Evolutionary conservation across 2,329 filamentous ascomycete species (phyloP), one percentile per base, ranked within the genome.

Genomic region (Apiospora malaysiana): DNA sequence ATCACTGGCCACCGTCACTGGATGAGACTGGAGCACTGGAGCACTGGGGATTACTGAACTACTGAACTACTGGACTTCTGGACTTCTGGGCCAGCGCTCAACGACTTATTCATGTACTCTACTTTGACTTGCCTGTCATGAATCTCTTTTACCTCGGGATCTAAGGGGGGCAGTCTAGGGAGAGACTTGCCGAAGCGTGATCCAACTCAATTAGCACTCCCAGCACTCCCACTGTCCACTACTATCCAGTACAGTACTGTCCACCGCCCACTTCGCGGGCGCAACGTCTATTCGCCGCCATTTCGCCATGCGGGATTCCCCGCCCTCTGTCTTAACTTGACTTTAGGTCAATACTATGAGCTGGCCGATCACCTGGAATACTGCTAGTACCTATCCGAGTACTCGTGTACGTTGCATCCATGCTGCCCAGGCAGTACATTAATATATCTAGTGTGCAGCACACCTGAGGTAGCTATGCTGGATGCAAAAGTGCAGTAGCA

Each of bases 251-350:
- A n/a, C n/a, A n/a, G n/a, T n/a, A n/a, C n/a, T n/a, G n/a, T n/a
- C n/a, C n/a, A n/a, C n/a, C n/a, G n/a, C n/a, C n/a, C 51, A 59
- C 23, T 21, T 21, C n/a, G 45, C 66, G n/a, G 66, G 25, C 66
- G 43, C 66, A 68, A 47, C 16, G 66, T 68, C 66, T 68, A 43
- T 68, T 68, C 43, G 66, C 66, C 5, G 43, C 43, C 43, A 45
- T 40, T 6, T 68, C 43, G 25, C 43, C 43, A 32, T 43, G 66
- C 46, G 25, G 43, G 46, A 68, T 46, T 23, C 43, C 43, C 66
- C 66, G 25, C 66, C 18, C 32, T 27, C 12, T 43, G 32, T 32
- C 32, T 32, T 6, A 32, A 32, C 32, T 32, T 32, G 3, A 32
- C 32, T 32, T n/a, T n/a, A n/a, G n/a, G n/a, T n/a, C n/a, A n/a